Conservation (phyloP, 2,329 filamentous ascomycete genomes). For the Phoma sp. region DNA sequence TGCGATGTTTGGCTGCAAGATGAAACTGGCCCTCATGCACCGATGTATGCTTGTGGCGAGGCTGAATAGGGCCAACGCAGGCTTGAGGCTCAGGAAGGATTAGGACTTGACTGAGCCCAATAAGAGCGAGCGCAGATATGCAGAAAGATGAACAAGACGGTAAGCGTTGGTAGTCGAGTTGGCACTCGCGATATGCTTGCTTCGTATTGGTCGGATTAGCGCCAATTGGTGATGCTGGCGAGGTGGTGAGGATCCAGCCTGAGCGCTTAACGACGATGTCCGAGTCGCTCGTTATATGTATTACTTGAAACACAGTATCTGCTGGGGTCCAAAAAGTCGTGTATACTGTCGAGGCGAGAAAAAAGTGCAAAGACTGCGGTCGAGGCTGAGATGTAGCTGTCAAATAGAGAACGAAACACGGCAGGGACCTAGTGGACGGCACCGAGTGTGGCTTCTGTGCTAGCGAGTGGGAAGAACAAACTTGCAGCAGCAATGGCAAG, state of each 20-base stretch:
- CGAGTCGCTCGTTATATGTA: constrained; percentile 35
- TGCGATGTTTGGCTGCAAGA: constrained; percentile 29
- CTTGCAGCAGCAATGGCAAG: constrained; percentile 15
- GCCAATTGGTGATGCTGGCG: constrained; percentile 33
- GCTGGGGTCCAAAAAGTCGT: constrained; percentile 30
- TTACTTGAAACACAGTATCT: constrained; percentile 39
- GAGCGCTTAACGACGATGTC: constrained; percentile 42
- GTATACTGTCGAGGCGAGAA: constrained; percentile 27
- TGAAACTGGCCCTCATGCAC: constrained; percentile 37
- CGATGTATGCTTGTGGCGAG: constrained; percentile 37
- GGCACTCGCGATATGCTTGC: constrained; percentile 15
- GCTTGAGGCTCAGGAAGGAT: constrained; percentile 18
- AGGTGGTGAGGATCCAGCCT: constrained; percentile 32
- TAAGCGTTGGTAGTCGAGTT: constrained; percentile 14
- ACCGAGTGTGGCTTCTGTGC: constrained; percentile 34
- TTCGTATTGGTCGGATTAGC: constrained; percentile 44
- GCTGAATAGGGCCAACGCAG: constrained; percentile 37
- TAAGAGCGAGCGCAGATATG: constrained; percentile 29
- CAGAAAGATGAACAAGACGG: constrained; percentile 23
- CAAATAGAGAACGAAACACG: constrained; percentile 21
- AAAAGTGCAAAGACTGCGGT: constrained; percentile 14
- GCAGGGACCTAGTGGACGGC: constrained; percentile 28
- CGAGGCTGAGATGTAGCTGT: constrained; percentile 22
- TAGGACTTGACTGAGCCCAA: constrained; percentile 15
- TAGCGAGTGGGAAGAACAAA: constrained; percentile 25